These are phyloP conservation scores for Sporothrix mexicana DNA, from an alignment of 2,329 filamentous ascomycete species.

Conservation along the genomic window DNA sequence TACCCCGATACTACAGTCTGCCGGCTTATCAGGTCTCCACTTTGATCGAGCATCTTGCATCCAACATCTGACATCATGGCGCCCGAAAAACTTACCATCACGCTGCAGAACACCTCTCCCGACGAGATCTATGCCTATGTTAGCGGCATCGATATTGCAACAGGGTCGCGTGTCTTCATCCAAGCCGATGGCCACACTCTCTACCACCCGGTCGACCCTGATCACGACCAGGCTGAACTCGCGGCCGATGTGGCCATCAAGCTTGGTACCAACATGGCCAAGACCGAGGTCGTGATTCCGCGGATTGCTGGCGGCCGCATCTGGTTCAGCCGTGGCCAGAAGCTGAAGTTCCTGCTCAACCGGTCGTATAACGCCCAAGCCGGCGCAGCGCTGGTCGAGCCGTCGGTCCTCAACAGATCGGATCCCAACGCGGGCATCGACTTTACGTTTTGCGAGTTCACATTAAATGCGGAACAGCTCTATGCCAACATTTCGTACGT, in stretches of 20 bases:
- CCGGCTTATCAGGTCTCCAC: background rate
- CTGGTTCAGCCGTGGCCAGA: slow-evolving; percentile 64
- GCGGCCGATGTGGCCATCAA: slow-evolving; percentile 64
- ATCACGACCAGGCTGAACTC: slow-evolving; percentile 45
- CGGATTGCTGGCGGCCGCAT: slow-evolving; percentile 68
- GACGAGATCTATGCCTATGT: slow-evolving; percentile 67
- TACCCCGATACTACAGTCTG: background rate
- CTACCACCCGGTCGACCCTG: slow-evolving; percentile 62
- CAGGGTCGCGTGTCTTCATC: slow-evolving; percentile 48
- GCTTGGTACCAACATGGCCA: slow-evolving; percentile 62
- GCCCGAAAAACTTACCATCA: slow-evolving; percentile 57
- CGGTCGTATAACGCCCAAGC: slow-evolving; percentile 44
- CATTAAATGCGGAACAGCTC: slow-evolving; percentile 61
- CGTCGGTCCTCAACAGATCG: slow-evolving; percentile 67
- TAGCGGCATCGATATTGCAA: slow-evolving; percentile 64
- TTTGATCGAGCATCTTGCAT: background rate
- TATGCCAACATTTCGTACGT: slow-evolving; percentile 71
- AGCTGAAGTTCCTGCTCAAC: slow-evolving; percentile 67
- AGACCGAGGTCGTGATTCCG: slow-evolving; percentile 62
- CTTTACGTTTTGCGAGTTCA: slow-evolving; percentile 68
- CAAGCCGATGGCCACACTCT: slow-evolving; percentile 56
- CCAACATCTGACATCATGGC: slow-evolving; percentile 40
- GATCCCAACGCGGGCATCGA: slow-evolving; percentile 60
- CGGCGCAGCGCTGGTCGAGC: slow-evolving; percentile 69
- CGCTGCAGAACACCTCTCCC: slow-evolving; percentile 60